Evolutionary conservation across 2,329 filamentous ascomycete genomes (phyloP), one percentile per base, ranked within the genome.

Genomic region (Hortaea sp.): DNA sequence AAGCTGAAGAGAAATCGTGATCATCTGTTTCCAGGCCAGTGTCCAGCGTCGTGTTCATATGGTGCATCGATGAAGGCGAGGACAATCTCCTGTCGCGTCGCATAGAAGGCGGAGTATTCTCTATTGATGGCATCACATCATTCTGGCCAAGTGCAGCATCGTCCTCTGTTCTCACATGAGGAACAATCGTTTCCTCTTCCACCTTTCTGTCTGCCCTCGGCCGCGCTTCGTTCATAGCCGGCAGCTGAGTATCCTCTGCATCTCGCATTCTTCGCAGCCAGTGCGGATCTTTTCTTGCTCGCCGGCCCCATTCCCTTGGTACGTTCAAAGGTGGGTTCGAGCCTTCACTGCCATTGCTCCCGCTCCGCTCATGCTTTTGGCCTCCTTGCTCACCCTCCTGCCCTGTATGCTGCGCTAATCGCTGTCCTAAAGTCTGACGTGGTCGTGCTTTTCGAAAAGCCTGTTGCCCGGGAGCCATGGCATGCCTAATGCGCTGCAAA

Each of bases 291-390:
- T 39, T 45, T 46, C 66, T 65, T 28, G 61, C 66, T 55, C 69
- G 72, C 45, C 69, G 58, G n/a, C 70, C 72, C 72, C 72, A 75
- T 51, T 66, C 59, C 37, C 63, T 56, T 34, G 72, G 72, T 47
- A 67, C 58, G 32, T 68, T 68, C 34, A 73, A 52, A 3, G 69
- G 66, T 27, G 69, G 69, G 46, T 71, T 69, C 29, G 65, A 52
- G 29, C 60, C 66, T 42, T 55, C 64, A 55, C 67, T 68, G 9
- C 53, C 56, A 39, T 46, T 49, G 32, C 60, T 62, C 10, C 53
- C 56, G 42, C 53, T 52, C 40, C 58, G 53, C 43, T 43, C 49
- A 38, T 53, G 49, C 12, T 42, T 38, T 5, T 43, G 39, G 13
- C 10, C 39, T 6, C 13, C 42, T 6, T 10, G 35, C 35, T 39